phyloP scores from a whole-genome alignment of 2,329 filamentous ascomycete genomes.

The Graphiopsis chlorocephala region DNA sequence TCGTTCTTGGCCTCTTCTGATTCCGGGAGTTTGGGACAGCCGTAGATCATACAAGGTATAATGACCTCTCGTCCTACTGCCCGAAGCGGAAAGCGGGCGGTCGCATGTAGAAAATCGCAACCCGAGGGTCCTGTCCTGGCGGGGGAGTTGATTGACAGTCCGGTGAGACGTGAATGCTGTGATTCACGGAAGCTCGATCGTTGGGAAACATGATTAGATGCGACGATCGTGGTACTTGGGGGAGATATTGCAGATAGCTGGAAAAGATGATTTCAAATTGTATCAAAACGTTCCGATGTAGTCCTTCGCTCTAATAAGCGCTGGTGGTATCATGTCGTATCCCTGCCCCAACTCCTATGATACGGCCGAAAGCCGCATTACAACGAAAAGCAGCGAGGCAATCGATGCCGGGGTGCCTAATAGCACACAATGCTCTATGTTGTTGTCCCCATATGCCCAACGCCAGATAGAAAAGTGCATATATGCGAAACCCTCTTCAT shows the following conservation, averaged over 20 bases:
- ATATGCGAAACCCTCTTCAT: neutral
- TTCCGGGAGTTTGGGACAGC: neutral
- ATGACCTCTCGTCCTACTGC: neutral
- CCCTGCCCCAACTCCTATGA: neutral
- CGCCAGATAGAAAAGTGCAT: neutral
- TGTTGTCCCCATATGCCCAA: neutral
- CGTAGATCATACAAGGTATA: neutral
- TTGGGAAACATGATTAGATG: neutral
- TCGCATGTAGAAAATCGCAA: neutral
- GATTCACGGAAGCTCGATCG: neutral
- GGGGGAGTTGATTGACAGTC: too few species aligned
- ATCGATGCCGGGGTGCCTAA: neutral
- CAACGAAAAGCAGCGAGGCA: neutral
- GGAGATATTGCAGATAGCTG: neutral
- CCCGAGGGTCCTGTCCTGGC: too few species aligned
- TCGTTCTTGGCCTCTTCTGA: neutral
- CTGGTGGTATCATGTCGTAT: constrained; percentile 7
- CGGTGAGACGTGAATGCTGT: neutral
- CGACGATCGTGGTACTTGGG: neutral
- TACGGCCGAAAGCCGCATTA: neutral
- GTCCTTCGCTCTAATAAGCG: neutral
- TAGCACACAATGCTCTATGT: neutral
- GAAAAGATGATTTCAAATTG: neutral
- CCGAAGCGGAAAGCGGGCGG: neutral
- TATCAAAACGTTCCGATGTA: neutral